Conservation (phyloP, 306 rosid species). For the Quercus aquifolioides region DNA sequence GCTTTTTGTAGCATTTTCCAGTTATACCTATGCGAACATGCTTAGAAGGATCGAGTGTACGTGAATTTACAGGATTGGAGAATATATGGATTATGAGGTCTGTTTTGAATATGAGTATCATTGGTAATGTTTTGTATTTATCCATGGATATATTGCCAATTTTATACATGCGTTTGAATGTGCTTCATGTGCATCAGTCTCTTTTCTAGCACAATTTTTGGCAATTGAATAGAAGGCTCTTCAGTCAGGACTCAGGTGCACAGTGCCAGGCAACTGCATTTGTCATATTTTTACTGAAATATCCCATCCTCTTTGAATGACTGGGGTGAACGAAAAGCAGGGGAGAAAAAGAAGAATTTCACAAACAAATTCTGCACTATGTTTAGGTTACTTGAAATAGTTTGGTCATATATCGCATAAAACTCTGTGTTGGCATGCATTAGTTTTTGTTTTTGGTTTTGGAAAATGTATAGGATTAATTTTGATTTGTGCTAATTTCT, state of each 20-base stretch:
- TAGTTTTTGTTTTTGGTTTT: not conserved
- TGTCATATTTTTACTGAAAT: not conserved
- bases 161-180: not conserved
- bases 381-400: not conserved
- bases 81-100: not conserved
- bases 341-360: not conserved
- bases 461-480: not conserved
- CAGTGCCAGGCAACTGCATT: too few relatives aligned
- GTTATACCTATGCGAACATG: constrained; percentile 81
- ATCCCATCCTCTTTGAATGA: not conserved
- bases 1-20: constrained; percentile 75
- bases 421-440: not conserved
- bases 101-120: not conserved
- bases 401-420: not conserved
- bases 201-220: too few relatives aligned
- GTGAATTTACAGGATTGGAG: constrained; percentile 8
- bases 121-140: not conserved
- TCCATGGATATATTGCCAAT: not conserved
- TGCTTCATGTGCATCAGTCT: not conserved
- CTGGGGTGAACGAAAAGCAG: not conserved
- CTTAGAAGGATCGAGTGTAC: constrained; percentile 42
- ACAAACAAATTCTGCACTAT: not conserved
- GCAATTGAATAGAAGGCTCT: too few relatives aligned
- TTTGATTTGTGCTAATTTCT: not conserved
- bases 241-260: too few relatives aligned